Conservation (phyloP, 1,139 yeast genomes). For the Debaryomyces singareniensis region DNA sequence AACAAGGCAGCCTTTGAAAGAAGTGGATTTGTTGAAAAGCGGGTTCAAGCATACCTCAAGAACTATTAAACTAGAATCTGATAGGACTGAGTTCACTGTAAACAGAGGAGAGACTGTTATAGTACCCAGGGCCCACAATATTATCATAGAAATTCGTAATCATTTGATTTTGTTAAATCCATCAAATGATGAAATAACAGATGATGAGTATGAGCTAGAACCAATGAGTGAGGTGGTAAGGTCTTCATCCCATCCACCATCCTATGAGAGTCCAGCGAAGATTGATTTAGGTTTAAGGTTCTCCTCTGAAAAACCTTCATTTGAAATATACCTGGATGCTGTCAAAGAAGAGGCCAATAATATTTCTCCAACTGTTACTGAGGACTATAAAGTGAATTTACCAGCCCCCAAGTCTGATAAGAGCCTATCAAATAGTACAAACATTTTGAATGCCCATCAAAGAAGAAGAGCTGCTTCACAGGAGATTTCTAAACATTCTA, state of each 20-base stretch:
- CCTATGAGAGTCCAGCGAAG: conserved; percentile 10
- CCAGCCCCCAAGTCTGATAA: conserved; percentile 20
- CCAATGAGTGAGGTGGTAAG: not conserved
- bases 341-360: conserved; percentile 1
- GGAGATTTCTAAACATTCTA: conserved; percentile 17
- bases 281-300: too few relatives aligned
- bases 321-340: not conserved
- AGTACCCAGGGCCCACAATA: conserved; percentile 51
- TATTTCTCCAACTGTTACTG: too few relatives aligned
- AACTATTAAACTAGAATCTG: conserved; percentile 36
- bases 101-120: conserved; percentile 47
- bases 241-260: conserved; percentile 6
- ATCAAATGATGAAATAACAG: conserved; percentile 37
- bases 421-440: conserved; percentile 16
- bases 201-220: conserved; percentile 26
- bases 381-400: conserved; percentile 7
- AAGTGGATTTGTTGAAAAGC: conserved; percentile 5
- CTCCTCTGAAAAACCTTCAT: conserved; percentile 19
- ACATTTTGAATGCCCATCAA: conserved; percentile 11
- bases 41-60: conserved; percentile 16
- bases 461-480: conserved; percentile 24
- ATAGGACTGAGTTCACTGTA: conserved; percentile 52
- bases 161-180: conserved; percentile 53
- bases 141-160: conserved; percentile 56
- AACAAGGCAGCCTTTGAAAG: conserved; percentile 6